Base-by-base conservation (phyloP, 768 basidiomycete genomes). In the Wakefieldia striispora region DNA sequence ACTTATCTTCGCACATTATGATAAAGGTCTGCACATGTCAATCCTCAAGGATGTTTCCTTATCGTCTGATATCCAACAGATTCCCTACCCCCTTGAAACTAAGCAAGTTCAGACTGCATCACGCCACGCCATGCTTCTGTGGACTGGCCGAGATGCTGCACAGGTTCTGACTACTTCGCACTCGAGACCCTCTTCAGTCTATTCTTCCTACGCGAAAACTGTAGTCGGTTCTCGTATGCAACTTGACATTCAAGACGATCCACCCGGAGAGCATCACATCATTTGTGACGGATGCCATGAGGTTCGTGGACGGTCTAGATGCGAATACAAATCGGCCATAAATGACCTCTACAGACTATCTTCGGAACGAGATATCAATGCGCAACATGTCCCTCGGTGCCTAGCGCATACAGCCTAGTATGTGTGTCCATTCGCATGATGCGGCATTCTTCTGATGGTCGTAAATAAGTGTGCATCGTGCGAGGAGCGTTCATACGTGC, bases 1-100 rank as follows among this genome's bases (percentile, higher is more conserved):
- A 92, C 56, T 77, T 78, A 46, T 90, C 88, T 14, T 86, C 88
- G 2, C 94, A 97, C 62, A 93, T 95, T 56, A 81, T 95, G 79
- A 90, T 97, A 69, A 97, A 97, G 82, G 93, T 90, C 51, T 40
- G 65, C 46, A 21, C 13, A 6, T 23, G 8, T 24, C n/a, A 29
- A 43, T n/a, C 17, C 21, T 34, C 42, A 23, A 48, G 4, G 23
- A 14, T 2, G 10, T 29, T 23, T n/a, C 14, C 46, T 19, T 14
- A 33, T 33, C 27, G 49, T 54, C 39, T 45, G 26, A 57, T 29
- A 45, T 48, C 27, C 2, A 21, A 34, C 50, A 95, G 92, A 93
- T 97, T 40, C 94, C 94, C 0, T 82, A 86, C 55, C 91, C 93
- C 6, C 73, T 95, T 21, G 82, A 85, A 49, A 77, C 75, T 12